Percentiles rank a stretch among this genome's conserved stretches.
Conservation (phyloP, 1,284 basidiomycete species). For the Volvariella volvacea region DNA sequence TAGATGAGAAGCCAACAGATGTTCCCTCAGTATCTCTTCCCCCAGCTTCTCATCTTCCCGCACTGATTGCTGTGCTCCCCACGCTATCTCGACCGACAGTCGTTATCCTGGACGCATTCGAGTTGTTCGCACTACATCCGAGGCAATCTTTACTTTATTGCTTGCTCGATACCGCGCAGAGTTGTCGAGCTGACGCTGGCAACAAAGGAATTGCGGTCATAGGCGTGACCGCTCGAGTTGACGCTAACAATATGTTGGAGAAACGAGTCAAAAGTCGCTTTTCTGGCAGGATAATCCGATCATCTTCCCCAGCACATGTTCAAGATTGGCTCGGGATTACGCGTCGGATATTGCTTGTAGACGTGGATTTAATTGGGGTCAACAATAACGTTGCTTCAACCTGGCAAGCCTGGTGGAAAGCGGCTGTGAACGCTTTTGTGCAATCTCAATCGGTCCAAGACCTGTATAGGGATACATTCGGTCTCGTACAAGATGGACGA, state of each 20-base stretch:
- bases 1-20: slow-evolving; percentile 9
- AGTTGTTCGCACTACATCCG: slow-evolving; percentile 84
- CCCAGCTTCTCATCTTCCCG: slow-evolving; percentile 73
- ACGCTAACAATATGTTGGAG: slow-evolving; percentile 85
- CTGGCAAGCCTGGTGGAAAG: slow-evolving; percentile 54
- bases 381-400: slow-evolving; percentile 25
- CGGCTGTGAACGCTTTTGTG: slow-evolving; percentile 51
- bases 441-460: slow-evolving; percentile 36
- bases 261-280: slow-evolving; percentile 95
- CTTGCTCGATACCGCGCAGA: slow-evolving; percentile 77
- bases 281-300: slow-evolving; percentile 82
- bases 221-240: slow-evolving; percentile 77
- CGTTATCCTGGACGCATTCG: slow-evolving; percentile 84
- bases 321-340: slow-evolving; percentile 48
- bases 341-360: slow-evolving; percentile 33
- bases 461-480: slow-evolving; percentile 51
- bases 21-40: slow-evolving; percentile 32
- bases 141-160: slow-evolving; percentile 87
- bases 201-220: slow-evolving; percentile 75
- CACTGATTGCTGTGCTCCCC: slow-evolving; percentile 72
- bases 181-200: slow-evolving; percentile 47
- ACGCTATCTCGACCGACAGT: slow-evolving; percentile 75
- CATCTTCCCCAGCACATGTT: slow-evolving; percentile 50
- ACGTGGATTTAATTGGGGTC: slow-evolving; percentile 12
- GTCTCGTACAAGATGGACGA: slow-evolving; percentile 62